Base-by-base conservation (phyloP, 2,329 filamentous ascomycete genomes). In the Trichophyton mentagrophytes region DNA sequence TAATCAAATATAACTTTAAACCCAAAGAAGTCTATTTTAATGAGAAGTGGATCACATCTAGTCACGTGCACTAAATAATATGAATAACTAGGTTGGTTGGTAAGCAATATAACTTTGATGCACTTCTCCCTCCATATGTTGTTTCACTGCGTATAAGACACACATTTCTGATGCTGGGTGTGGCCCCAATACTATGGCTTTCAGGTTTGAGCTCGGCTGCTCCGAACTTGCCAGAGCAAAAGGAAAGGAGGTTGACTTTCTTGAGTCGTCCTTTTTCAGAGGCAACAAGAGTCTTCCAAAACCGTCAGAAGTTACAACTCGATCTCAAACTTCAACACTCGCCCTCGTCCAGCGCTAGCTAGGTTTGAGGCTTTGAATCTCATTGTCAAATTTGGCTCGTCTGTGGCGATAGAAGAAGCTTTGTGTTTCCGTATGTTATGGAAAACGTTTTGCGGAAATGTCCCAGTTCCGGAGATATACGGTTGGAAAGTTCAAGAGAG, bases 391-490 rank as follows among this genome's bases (percentile, higher is more conserved):
- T 67, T 66, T 60, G 68, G 68, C 7, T 53, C 30, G 2, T 13
- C 62, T 53, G 65, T 68, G 27, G 63, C 47, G 5, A 51, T 64
- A 56, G 59, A 58, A 40, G 68, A 70, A 64, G 69, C 66, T 7
- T 61, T 65, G 60, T 66, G 64, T 58, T 65, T 68, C n/a, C 66
- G 67, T 60, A 64, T 65, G 58, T 47, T 71, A 36, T 62, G 62
- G 58, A 56, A 49, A 58, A 49, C 57, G 9, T 66, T 69, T 55
- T 6, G 59, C 13, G 61, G 62, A 42, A 56, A 64, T 6, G 64
- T 73, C 38, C 72, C 72, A 47, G 72, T 73, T 33, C 72, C 73
- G 1, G 70, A 75, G 60, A 62, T 73, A 20, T 74, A 70, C 65
- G 71, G 72, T 17, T 75, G 71, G 71, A 65, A 62, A 22, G 61